These are phyloP conservation scores for Elsinoe necatrix DNA, from an alignment of 2,329 filamentous ascomycete species.

Conservation along the genomic window DNA sequence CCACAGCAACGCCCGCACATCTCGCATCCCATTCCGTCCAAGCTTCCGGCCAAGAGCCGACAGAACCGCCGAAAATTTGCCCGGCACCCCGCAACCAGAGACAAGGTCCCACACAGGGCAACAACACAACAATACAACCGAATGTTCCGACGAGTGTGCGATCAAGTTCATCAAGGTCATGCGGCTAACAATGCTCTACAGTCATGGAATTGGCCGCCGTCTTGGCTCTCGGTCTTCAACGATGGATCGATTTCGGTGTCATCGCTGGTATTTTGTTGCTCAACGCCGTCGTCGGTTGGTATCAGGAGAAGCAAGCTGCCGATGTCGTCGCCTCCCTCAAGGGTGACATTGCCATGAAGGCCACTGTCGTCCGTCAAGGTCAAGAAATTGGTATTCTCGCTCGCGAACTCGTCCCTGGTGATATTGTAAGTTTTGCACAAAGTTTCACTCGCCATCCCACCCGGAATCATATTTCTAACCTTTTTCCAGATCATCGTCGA, in stretches of 20 bases:
- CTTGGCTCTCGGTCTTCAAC: slow-evolving; percentile 62
- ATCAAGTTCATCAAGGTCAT: not conserved
- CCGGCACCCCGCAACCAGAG: slow-evolving; percentile 7
- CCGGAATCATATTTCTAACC: slow-evolving; percentile 19
- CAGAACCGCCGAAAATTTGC: slow-evolving; percentile 7
- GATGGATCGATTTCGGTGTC: slow-evolving; percentile 71
- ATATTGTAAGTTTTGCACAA: slow-evolving; percentile 50
- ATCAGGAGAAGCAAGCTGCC: slow-evolving; percentile 72
- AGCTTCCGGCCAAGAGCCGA: slow-evolving; percentile 10
- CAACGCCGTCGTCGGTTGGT: slow-evolving; percentile 70
- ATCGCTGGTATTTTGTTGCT: slow-evolving; percentile 67
- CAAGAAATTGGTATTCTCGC: slow-evolving; percentile 61
- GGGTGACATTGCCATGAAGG: slow-evolving; percentile 71
- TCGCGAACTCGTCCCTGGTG: slow-evolving; percentile 66
- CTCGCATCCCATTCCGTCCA: slow-evolving; percentile 11
- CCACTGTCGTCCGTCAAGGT: slow-evolving; percentile 59
- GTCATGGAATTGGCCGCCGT: slow-evolving; percentile 72
- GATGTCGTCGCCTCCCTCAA: slow-evolving; percentile 67
- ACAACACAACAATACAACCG: not conserved
- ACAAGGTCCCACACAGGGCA: not conserved
- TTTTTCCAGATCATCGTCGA: slow-evolving; percentile 54
- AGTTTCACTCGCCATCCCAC: not conserved
- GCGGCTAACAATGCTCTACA: slow-evolving; percentile 29
- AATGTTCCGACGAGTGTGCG: not conserved
- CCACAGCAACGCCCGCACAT: slow-evolving; percentile 16